Evolutionary conservation across 805 yeast genomes (phyloP), one percentile per base, ranked within the genome.

Genomic region (Lachancea dasiensis): DNA sequence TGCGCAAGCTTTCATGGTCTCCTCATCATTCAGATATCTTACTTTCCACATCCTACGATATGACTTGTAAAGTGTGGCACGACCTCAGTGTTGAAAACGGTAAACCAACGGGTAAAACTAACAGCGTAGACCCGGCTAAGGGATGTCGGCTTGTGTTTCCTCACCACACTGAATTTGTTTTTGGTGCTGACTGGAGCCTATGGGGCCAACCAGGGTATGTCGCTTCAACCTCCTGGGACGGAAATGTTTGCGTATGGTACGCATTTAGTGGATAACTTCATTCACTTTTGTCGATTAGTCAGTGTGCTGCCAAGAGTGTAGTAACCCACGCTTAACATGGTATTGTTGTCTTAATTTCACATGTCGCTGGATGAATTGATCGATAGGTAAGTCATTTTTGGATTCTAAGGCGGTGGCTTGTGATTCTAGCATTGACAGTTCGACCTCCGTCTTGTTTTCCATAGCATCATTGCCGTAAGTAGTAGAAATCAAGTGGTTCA

Each of bases 191-290:
- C 64, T 92, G 95, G 84, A 81, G 95, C 47, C 61, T 92, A 36
- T 90, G 97, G 97, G 98, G 97, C 3, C 80, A 79, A 49, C 94
- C 92, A 1, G 97, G 97, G 1, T 89, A 92, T 87, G 87, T 82
- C 13, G 95, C 92, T 7, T 80, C 95, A 11, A 81, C 89, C 0
- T 96, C 95, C 2, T 90, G 96, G 95, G 98, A 90, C 64, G 95
- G 90, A 54, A 86, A 86, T 82, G 80, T 87, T 5, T 81, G 82
- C 55, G 73, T 92, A 6, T 92, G 95, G 95, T 87, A 83, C 49
- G 75, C 84, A 1, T 45, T 34, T 19, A 20, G 16, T n/a, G 27
- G 26, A 21, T 26, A 19, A n/a, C n/a, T n/a, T n/a, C n/a, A n/a
- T n/a, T n/a, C n/a, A n/a, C n/a, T n/a, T n/a, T n/a, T n/a, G n/a